Percentiles rank a stretch among this genome's conserved stretches.
Evolutionary conservation across 176 grass and related monocot species (phyloP).

Genomic region (Carex cristatella): DNA sequence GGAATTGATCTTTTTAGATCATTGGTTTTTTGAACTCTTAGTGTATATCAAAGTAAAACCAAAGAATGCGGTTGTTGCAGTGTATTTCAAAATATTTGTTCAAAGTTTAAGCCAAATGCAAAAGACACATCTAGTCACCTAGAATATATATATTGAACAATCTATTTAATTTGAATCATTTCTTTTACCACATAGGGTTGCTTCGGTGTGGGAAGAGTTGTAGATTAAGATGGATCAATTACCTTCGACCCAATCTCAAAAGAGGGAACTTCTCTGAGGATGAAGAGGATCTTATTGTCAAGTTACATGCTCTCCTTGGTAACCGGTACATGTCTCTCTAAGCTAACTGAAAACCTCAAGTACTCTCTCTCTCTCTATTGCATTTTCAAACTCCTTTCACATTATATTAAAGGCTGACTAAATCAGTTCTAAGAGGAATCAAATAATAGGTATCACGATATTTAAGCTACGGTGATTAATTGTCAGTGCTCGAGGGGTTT

Average conservation of each 20-base stretch:
- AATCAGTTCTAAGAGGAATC: background rate
- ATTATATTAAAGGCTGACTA: background rate
- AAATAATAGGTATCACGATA: background rate
- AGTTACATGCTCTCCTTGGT: background rate
- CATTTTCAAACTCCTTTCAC: background rate
- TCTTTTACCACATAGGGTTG: background rate
- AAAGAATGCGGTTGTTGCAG: too few relatives aligned
- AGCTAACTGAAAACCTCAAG: background rate
- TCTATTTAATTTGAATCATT: background rate
- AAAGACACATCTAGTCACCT: background rate
- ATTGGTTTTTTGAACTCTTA: too few relatives aligned
- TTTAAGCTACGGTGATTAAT: background rate
- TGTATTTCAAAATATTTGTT: too few relatives aligned
- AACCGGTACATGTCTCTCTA: background rate
- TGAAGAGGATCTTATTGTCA: background rate
- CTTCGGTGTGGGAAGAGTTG: background rate
- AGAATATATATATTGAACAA: background rate
- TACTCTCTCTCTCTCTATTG: background rate
- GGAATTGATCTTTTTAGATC: too few relatives aligned
- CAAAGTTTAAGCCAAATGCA: background rate
- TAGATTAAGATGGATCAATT: background rate
- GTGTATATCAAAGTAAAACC: too few relatives aligned
- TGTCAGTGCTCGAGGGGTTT: background rate
- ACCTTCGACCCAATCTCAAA: background rate
- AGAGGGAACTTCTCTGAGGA: background rate